A percentile compares a stretch with the other conserved stretches of the same genome.
Conservation (phyloP, 2,329 filamentous ascomycete species). For the Xylariales sp. region DNA sequence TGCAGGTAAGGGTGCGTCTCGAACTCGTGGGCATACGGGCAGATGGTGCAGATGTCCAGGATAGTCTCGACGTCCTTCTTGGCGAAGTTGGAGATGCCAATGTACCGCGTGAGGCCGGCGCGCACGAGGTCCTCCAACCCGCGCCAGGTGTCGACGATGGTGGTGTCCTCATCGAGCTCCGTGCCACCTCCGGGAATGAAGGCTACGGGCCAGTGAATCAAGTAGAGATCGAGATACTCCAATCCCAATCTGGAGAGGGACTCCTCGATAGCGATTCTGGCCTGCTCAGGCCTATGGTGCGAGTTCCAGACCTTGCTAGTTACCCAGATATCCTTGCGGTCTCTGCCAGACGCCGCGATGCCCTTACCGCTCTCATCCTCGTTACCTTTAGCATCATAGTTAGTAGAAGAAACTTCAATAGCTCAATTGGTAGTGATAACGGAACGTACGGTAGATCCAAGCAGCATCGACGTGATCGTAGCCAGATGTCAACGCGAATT, state of each 20-base stretch:
- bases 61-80: conserved; percentile 31
- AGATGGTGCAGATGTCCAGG: conserved; percentile 36
- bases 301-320: conserved; percentile 34
- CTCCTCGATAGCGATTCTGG: conserved; percentile 39
- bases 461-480: conserved; percentile 25
- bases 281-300: conserved; percentile 24
- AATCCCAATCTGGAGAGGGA: conserved; percentile 42
- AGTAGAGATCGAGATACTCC: conserved; percentile 48
- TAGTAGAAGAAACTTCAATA: no score
- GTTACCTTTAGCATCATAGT: no score
- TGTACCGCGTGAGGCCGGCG: conserved; percentile 47
- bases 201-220: conserved; percentile 38
- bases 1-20: conserved; percentile 49
- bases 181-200: conserved; percentile 24
- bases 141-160: conserved; percentile 46
- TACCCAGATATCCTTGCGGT: conserved; percentile 50
- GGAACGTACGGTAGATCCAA: conserved; percentile 21
- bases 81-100: conserved; percentile 61
- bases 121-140: conserved; percentile 52
- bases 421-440: no score
- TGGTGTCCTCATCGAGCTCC: conserved; percentile 21
- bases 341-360: conserved; percentile 41
- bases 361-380: conserved; percentile 43
- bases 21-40: conserved; percentile 55
- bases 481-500: conserved; percentile 21